Evolutionary conservation across 2,329 filamentous ascomycete species (phyloP), one percentile per base, ranked within the genome.

Genomic region (Verticillium alfalfae): DNA sequence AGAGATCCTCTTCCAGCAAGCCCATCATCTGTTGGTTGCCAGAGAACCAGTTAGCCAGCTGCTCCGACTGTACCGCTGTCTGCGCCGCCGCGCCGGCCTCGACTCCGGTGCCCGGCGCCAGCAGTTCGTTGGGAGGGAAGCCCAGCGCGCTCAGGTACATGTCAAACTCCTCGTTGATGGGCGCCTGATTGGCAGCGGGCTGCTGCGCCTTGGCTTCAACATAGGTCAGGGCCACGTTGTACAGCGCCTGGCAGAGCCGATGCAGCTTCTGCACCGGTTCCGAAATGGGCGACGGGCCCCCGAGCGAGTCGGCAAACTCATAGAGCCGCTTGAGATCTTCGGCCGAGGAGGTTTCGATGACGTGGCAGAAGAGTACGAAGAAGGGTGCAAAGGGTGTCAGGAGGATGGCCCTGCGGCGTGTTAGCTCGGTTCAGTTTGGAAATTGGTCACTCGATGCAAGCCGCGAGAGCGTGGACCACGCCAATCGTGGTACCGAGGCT

Each of bases 11-110:
- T 68, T 90, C 87, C 69, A 89, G 71, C 61, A 89, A 68, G 0
- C 84, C 85, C 76, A 89, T 81, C 76, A 90, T 84, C 67, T 88
- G 86, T 60, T 82, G 79, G 63, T 85, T 89, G 1, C 86, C 85
- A 3, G 84, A 85, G 66, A 88, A 89, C 87, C 87, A 89, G 64
- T 88, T 86, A 2, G 84, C 83, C 63, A 89, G 72, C 56, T 86
- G 81, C 37, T 79, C 73, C 31, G 75, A 70, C 63, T 75, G 70
- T 62, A 69, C 63, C 9, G 41, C 61, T 15, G 67, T 63, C 34
- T 70, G 65, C 41, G 67, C 66, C 61, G 72, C 68, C 22, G 67
- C 58, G 9, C 71, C 68, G 58, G 76, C 73, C 34, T 72, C 75
- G 5, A 65, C 67, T 6, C 58, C 58, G 7, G 57, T 18, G 65